Evolutionary conservation across 371 early-diverging fungal genomes (phyloP).

Genomic region (Paraphysoderma sedebokerense): DNA sequence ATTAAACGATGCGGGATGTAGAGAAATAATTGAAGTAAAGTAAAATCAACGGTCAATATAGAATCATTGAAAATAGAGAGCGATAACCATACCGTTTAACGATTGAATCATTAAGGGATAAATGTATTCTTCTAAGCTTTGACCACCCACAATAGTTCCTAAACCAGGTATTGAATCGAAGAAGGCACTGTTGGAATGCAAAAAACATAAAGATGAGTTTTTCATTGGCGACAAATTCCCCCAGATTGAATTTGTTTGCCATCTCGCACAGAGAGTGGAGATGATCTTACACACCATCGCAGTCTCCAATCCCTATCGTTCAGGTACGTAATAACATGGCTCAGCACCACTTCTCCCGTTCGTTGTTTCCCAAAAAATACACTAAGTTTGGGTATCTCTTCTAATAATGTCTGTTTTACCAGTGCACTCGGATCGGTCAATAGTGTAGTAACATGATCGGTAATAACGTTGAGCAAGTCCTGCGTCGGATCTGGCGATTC

Average conservation of each 20-base stretch:
- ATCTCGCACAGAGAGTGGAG: neutral
- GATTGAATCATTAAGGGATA: conserved; percentile 83
- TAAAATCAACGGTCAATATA: neutral
- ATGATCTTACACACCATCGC: conserved; percentile 32
- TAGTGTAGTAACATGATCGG: conserved; percentile 17
- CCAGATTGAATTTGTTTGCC: neutral
- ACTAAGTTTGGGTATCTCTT: conserved; percentile 57
- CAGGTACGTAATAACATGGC: conserved; percentile 86
- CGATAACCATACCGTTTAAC: conserved; percentile 38
- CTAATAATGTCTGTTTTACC: conserved; percentile 58
- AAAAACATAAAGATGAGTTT: neutral
- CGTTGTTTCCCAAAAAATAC: conserved; percentile 68
- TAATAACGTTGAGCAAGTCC: no score
- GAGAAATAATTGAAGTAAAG: neutral
- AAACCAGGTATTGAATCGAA: conserved; percentile 80
- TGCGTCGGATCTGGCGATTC: no score
- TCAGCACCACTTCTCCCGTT: conserved; percentile 64
- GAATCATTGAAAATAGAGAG: neutral
- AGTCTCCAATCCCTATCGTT: conserved; percentile 86
- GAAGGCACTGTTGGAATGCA: conserved; percentile 41
- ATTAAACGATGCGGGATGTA: neutral
- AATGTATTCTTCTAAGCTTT: conserved; percentile 75
- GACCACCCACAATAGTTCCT: conserved; percentile 66
- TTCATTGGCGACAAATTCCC: no score
- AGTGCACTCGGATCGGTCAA: conserved; percentile 48